Conservation (phyloP, 73 alveolate genomes). For the Urostyla sp. region DNA sequence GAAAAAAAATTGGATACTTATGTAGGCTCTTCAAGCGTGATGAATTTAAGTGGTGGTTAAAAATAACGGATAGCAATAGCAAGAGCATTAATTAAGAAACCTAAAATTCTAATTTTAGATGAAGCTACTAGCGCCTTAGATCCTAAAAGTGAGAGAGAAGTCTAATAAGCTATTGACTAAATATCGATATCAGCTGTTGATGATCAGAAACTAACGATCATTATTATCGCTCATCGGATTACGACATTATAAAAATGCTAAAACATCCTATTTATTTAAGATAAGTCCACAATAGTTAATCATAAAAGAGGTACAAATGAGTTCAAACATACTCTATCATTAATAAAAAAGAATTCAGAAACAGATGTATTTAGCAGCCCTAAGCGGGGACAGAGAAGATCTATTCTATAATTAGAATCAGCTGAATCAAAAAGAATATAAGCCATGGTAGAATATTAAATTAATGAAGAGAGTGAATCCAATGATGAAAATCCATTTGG, state of each 20-base stretch:
- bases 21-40: slow-evolving; percentile 48
- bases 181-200: slow-evolving; percentile 2
- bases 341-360: too few species aligned
- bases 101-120: slow-evolving; percentile 54
- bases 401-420: too few species aligned
- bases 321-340: too few species aligned
- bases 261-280: too few species aligned
- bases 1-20: slow-evolving; percentile 29
- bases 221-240: slow-evolving; percentile 89
- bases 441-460: too few species aligned
- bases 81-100: slow-evolving; percentile 56
- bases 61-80: slow-evolving; percentile 66
- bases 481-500: too few species aligned
- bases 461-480: too few species aligned
- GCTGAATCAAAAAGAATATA: too few species aligned
- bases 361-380: too few species aligned
- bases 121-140: slow-evolving; percentile 70
- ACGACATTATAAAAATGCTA: slow-evolving; percentile 63
- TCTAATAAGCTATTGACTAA: slow-evolving; percentile 44
- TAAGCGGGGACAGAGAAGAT: too few species aligned
- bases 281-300: too few species aligned
- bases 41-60: slow-evolving; percentile 56
- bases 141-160: slow-evolving; percentile 36
- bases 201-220: slow-evolving; percentile 61
- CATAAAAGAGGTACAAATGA: too few species aligned